Base-by-base conservation (phyloP, 1,284 basidiomycete species). In the Moesziomyces antarcticus region DNA sequence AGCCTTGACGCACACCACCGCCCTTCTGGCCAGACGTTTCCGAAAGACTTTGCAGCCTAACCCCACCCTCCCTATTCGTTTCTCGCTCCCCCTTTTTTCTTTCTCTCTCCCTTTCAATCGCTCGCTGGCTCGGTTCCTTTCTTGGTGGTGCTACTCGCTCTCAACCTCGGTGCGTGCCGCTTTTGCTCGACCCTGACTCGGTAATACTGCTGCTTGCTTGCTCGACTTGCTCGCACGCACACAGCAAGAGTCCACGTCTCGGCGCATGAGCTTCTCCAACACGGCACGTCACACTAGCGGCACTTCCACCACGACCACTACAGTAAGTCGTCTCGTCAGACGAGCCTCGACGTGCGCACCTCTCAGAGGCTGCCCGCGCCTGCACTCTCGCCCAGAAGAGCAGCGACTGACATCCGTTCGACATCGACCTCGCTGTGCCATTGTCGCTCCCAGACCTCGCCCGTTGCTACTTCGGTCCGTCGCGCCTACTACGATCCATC, bases 11-110 rank as follows among this genome's bases (percentile, higher is more conserved):
- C 43, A 43, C 58, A 54, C 14, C 55, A 51, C 49, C 49, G 25
- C 41, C 44, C 27, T 18, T 43, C 56, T 66, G 63, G 69, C 60
- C 69, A 66, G 62, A 72, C 69, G 62, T 59, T 59, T 65, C 51
- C 49, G 16, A 63, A 58, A 62, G 48, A 51, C 30, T 51, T 57
- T 18, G 24, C 40, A 64, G 56, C 58, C 61, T 66, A 49, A 70
- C 66, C 59, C 16, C 10, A 42, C 42, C 33, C 11, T 33, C 24
- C 43, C 25, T 37, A 22, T 22, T 35, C 22, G 45, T 44, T 40
- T 55, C 37, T 55, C 41, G 57, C 35, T 45, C 30, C 44, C 21
- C 42, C 44, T 42, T 43, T 37, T 25, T 20, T 33, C 9, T 42
- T 37, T 49, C 21, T 51, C 6, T 42, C 30, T 41, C 37, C 43